Evolutionary conservation across 257 asterid genomes (phyloP).

Genomic region (Plantago elongata): DNA sequence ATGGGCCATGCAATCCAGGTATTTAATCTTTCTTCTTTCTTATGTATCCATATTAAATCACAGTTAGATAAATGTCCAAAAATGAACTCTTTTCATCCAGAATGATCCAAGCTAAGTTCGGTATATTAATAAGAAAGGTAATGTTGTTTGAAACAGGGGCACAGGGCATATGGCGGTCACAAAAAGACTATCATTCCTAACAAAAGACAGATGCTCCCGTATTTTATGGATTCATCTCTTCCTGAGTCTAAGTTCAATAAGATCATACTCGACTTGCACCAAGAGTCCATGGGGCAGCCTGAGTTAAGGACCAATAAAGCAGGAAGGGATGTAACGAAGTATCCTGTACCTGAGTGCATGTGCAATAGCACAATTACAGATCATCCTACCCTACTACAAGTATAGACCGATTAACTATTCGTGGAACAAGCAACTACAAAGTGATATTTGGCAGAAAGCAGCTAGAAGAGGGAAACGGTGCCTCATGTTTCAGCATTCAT

Average conservation of each 20-base stretch:
- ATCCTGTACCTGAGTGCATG: constrained; percentile 92
- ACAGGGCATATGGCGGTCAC: constrained; percentile 89
- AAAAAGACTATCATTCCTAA: constrained; percentile 84
- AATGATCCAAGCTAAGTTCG: not conserved
- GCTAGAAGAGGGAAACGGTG: not conserved
- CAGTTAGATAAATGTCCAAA: not conserved
- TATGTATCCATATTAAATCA: not conserved
- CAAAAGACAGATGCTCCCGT: constrained; percentile 78
- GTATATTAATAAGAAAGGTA: not conserved
- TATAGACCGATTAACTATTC: constrained; percentile 1
- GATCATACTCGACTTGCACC: constrained; percentile 60
- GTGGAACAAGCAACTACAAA: not conserved
- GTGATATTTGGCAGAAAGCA: not conserved
- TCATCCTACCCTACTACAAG: constrained; percentile 22
- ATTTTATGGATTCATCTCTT: constrained; percentile 67
- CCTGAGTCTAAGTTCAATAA: constrained; percentile 54
- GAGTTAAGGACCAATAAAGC: constrained; percentile 65
- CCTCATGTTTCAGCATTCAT: not conserved
- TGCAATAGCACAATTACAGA: constrained; percentile 41
- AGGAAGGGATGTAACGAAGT: constrained; percentile 82
- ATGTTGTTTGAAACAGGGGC: constrained; percentile 46
- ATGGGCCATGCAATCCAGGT: constrained; percentile 98
- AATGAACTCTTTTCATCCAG: not conserved
- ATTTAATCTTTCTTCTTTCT: constrained; percentile 9
- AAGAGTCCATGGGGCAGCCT: constrained; percentile 80